These are phyloP conservation scores for Halenospora varia DNA, from an alignment of 495 filamentous ascomycete species.

Conservation along the genomic window DNA sequence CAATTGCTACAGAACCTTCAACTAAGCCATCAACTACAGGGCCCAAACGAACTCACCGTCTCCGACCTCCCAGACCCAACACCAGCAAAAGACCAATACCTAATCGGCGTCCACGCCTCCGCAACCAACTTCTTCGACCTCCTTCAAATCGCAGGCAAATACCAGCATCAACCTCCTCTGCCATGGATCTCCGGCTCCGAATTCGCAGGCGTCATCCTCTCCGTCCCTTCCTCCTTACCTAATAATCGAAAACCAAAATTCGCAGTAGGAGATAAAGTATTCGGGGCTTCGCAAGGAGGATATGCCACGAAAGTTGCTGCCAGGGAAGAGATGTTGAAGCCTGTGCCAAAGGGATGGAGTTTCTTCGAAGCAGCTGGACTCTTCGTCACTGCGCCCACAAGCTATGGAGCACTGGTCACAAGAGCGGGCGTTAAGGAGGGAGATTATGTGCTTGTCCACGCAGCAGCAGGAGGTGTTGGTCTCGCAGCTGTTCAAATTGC, in stretches of 20 bases:
- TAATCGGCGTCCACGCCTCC: constrained; percentile 81
- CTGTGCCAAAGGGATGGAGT: constrained; percentile 75
- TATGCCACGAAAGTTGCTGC: constrained; percentile 75
- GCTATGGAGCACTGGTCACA: constrained; percentile 78
- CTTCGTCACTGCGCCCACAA: constrained; percentile 88
- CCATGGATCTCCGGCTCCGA: constrained; percentile 88
- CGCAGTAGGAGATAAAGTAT: constrained; percentile 75
- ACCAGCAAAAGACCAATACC: constrained; percentile 69
- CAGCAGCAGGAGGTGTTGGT: constrained; percentile 88
- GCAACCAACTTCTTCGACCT: constrained; percentile 93
- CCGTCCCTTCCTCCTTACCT: constrained; percentile 47
- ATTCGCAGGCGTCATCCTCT: constrained; percentile 74
- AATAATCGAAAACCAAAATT: constrained; percentile 45
- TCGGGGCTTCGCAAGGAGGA: constrained; percentile 81
- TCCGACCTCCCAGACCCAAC: constrained; percentile 66
- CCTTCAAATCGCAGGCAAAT: constrained; percentile 33
- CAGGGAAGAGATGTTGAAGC: constrained; percentile 60
- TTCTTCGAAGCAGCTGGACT: constrained; percentile 83
- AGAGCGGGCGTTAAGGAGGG: constrained; percentile 72
- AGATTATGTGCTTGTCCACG: constrained; percentile 88
- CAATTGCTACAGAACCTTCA: constrained; percentile 11
- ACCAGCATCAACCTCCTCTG: constrained; percentile 60
- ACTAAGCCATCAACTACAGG: constrained; percentile 44
- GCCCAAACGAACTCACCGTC: constrained; percentile 73
- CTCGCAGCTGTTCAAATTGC: constrained; percentile 90